Conservation (phyloP, 768 basidiomycete genomes). For the Auricularia sp. region DNA sequence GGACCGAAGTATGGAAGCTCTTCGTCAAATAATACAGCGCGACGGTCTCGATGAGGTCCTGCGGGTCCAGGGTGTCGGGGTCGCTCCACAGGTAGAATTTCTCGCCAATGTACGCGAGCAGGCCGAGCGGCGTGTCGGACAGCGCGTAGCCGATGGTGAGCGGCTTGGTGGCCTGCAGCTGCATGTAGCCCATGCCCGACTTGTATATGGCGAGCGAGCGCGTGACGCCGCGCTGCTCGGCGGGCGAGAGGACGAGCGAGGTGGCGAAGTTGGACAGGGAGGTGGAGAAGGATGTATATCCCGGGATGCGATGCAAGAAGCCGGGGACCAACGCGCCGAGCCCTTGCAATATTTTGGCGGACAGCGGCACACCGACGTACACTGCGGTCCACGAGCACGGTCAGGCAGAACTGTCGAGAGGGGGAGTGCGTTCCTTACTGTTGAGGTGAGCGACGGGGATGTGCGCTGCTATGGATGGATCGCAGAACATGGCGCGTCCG, state of each 20-base stretch:
- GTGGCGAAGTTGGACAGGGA: not conserved
- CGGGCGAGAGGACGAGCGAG: not conserved
- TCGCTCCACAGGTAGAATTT: conserved; percentile 15
- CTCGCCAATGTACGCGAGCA: conserved; percentile 15
- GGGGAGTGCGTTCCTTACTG: not conserved
- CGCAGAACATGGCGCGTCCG: not conserved
- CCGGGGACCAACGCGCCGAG: not conserved
- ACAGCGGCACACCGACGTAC: not conserved
- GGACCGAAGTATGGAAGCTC: conserved; percentile 11
- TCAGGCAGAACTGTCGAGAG: not conserved
- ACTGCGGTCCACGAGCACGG: not conserved
- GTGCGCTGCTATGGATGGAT: not conserved
- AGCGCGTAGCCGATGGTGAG: conserved; percentile 15
- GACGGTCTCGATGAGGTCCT: conserved; percentile 13
- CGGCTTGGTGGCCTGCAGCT: conserved; percentile 7
- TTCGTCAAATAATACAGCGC: conserved; percentile 14
- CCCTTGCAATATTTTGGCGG: not conserved
- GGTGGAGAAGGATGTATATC: not conserved
- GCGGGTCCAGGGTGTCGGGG: conserved; percentile 7
- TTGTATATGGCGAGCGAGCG: not conserved
- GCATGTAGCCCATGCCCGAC: not conserved
- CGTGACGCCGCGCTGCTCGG: not conserved
- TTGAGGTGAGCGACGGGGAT: not conserved
- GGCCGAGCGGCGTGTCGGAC: conserved; percentile 9
- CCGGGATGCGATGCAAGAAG: not conserved